Base-by-base conservation (phyloP, 2,329 filamentous ascomycete species). In the Aspergillus quadricinctus region DNA sequence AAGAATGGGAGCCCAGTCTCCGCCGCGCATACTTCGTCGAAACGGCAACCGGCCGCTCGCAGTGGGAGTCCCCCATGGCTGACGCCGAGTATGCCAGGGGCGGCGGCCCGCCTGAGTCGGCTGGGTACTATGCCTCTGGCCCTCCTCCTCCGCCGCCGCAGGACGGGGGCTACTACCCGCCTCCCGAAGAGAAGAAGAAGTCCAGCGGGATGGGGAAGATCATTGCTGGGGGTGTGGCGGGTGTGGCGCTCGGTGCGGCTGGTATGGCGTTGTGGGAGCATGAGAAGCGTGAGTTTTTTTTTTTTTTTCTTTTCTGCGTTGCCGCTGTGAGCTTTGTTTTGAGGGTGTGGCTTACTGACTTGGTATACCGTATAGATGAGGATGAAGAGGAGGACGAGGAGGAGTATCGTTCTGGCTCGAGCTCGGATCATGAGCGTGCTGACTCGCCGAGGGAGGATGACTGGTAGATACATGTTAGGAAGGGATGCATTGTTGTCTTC, bases 21-120 rank as follows among this genome's bases (percentile, higher is more conserved):
- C 82, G 86, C 66, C 82, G 83, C 54, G 88, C 83, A 76, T 88
- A 83, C 74, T 89, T 86, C 66, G 78, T 84, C 55, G 84, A 88
- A 69, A 75, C 83, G 55, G 77, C 81, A 49, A 83, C 83, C 11
- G 83, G 84, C 21, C 80, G 79, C 56, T 81, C 83, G 0, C 85
- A 88, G 70, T 88, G 86, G 86, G 83, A 87, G 59, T 77, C 79
- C 17, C 84, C 86, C 51, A 62, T 60, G 17, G 65, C 62, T 8
- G 66, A 66, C 27, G 58, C 49, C 37, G 66, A 64, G 17, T 59
- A 61, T 29, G 57, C 11, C 64, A 64, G 4, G 67, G 70, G 21
- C 63, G 54, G 52, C 29, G 57, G 54, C 31, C 64, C 65, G 8
- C 61, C 66, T 19, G 58, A 60, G 17, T 57, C 61, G 2, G 55